These are phyloP conservation scores for Malus orientalis DNA, from an alignment of 306 rosid species.

Conservation along the genomic window DNA sequence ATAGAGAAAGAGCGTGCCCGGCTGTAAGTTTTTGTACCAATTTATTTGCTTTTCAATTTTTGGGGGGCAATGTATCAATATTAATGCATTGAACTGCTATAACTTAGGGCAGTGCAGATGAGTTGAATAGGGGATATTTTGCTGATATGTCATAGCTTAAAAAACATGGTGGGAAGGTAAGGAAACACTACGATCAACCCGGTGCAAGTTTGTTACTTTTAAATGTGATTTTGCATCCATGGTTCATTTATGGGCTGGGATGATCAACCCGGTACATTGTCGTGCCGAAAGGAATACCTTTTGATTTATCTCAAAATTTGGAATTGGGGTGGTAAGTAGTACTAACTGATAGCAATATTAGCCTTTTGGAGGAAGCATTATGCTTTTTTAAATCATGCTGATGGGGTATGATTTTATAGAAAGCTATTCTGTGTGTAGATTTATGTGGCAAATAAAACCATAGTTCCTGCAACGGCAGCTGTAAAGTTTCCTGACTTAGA, in stretches of 20 bases:
- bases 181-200: conserved; percentile 12
- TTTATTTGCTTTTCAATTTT: not conserved
- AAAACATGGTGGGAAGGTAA: conserved; percentile 90
- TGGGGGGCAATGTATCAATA: conserved; percentile 3
- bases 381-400: not conserved
- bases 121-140: conserved; percentile 74
- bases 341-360: not conserved
- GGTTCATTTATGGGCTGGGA: not conserved
- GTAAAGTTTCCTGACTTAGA: conserved; percentile 71
- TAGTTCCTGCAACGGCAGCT: conserved; percentile 63
- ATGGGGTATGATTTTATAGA: not conserved
- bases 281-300: not conserved
- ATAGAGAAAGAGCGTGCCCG: conserved; percentile 78
- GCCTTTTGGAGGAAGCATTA: not conserved
- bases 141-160: conserved; percentile 73
- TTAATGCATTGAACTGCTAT: conserved; percentile 21
- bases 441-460: conserved; percentile 57
- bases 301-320: not conserved
- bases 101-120: conserved; percentile 69
- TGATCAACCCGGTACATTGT: not conserved
- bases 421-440: conserved; percentile 32
- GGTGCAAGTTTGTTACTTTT: not conserved
- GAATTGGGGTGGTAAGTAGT: not conserved
- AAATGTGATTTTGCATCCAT: not conserved
- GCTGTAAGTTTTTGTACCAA: conserved; percentile 46